Percentiles rank a stretch among this genome's conserved stretches.
Conservation (phyloP, 2,329 filamentous ascomycete species). For the Penicillium capsulatum region DNA sequence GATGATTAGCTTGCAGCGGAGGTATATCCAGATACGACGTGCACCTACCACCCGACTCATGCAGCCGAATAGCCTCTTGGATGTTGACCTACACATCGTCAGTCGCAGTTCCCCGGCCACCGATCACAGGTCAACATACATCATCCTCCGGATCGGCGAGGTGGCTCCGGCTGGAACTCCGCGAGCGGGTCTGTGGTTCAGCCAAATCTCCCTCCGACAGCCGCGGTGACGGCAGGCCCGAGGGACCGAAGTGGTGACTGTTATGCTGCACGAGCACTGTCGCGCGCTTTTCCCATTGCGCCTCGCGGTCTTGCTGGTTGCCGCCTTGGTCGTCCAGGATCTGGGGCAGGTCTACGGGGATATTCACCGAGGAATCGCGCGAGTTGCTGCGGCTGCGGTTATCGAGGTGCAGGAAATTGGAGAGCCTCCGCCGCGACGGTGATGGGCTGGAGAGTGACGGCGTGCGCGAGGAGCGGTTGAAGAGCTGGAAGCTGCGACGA, state of each 20-base stretch:
- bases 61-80: conserved; percentile 89
- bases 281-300: conserved; percentile 86
- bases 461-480: conserved; percentile 30
- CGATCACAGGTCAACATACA: conserved; percentile 28
- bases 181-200: conserved; percentile 18
- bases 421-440: conserved; percentile 31
- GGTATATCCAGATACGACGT: neutral
- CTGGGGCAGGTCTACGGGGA: conserved; percentile 75
- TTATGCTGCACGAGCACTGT: conserved; percentile 72
- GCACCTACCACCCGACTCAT: conserved; percentile 66
- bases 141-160: conserved; percentile 33
- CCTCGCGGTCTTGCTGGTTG: conserved; percentile 57
- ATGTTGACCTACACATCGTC: conserved; percentile 56
- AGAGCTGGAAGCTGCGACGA: conserved; percentile 34
- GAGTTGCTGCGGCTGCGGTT: conserved; percentile 31
- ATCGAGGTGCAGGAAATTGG: conserved; percentile 34
- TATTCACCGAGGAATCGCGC: conserved; percentile 55
- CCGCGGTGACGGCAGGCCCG: conserved; percentile 31
- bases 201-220: conserved; percentile 12
- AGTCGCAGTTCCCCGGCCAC: neutral
- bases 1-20: too few species aligned
- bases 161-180: conserved; percentile 33
- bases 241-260: conserved; percentile 41
- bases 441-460: conserved; percentile 24
- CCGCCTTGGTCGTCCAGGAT: conserved; percentile 52